A percentile compares a stretch with the other conserved stretches of the same genome.
phyloP scores from a whole-genome alignment of 352 stramenopile genomes.

The Globisporangium viniferum region DNA sequence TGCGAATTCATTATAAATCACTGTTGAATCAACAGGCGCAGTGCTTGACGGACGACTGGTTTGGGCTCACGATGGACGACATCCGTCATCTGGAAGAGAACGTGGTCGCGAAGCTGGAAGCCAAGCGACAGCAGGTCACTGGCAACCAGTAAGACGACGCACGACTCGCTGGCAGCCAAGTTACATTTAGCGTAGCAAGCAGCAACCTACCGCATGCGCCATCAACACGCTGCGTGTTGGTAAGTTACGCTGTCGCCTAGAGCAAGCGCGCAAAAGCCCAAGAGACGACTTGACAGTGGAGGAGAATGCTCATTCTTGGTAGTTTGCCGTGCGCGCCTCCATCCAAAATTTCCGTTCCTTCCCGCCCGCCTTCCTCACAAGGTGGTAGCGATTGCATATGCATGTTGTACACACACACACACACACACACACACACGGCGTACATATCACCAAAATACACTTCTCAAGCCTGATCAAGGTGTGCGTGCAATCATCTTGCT shows the following conservation, averaged over 20 bases:
- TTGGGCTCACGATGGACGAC: conserved; percentile 78
- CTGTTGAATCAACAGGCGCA: conserved; percentile 41
- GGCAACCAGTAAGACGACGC: conserved; percentile 30
- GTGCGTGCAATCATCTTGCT: no score
- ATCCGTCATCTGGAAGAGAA: conserved; percentile 78
- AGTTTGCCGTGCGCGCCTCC: background rate
- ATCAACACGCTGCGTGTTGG: background rate
- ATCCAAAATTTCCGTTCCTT: background rate
- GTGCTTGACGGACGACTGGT: conserved; percentile 82
- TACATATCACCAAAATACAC: background rate
- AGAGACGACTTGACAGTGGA: background rate
- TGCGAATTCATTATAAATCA: background rate
- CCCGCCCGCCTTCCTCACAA: background rate
- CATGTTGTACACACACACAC: background rate
- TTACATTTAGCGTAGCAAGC: background rate
- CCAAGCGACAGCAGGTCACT: conserved; percentile 52
- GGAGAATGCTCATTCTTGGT: background rate
- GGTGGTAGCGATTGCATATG: background rate
- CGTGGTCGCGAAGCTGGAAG: conserved; percentile 72
- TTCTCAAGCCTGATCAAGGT: no score
- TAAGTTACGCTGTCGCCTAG: background rate
- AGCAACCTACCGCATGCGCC: background rate
- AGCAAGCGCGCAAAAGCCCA: conserved; percentile 1
- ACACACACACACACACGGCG: background rate
- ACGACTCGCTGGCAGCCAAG: background rate